These are phyloP conservation scores for Teunomyces atbi DNA, from an alignment of 805 yeast genomes.

Conservation along the genomic window DNA sequence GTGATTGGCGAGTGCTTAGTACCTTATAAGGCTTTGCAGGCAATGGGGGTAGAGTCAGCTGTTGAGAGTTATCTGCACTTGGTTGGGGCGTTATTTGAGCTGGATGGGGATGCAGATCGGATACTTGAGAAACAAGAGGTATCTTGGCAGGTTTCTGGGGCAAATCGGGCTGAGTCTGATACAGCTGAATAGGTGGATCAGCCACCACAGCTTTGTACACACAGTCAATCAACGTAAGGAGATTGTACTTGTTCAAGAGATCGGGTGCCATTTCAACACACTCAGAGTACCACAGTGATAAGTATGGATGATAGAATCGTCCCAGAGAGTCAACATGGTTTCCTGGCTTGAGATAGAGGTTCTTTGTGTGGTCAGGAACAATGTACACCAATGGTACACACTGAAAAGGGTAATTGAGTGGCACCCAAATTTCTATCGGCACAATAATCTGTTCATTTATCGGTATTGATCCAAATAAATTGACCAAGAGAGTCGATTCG, in stretches of 20 bases:
- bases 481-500: conserved; percentile 54
- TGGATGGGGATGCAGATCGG: neutral
- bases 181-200: conserved; percentile 5
- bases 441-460: conserved; percentile 20
- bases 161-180: conserved; percentile 15
- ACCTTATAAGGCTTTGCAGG: conserved; percentile 19
- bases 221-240: conserved; percentile 17
- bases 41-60: conserved; percentile 23
- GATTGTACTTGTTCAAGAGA: conserved; percentile 15
- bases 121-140: conserved; percentile 3
- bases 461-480: conserved; percentile 59
- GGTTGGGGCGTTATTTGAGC: neutral
- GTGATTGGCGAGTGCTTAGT: neutral
- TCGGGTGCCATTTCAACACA: conserved; percentile 2
- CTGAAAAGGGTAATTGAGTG: conserved; percentile 59
- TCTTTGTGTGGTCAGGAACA: conserved; percentile 46
- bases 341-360: conserved; percentile 51
- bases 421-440: conserved; percentile 77
- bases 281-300: conserved; percentile 54
- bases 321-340: conserved; percentile 73
- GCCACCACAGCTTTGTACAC: conserved; percentile 9
- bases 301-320: conserved; percentile 62
- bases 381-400: conserved; percentile 67
- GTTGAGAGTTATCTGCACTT: conserved; percentile 2
- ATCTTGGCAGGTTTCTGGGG: conserved; percentile 23